Conservation (phyloP, 192 early-diverging fungal species). For the Coemansia sp. region DNA sequence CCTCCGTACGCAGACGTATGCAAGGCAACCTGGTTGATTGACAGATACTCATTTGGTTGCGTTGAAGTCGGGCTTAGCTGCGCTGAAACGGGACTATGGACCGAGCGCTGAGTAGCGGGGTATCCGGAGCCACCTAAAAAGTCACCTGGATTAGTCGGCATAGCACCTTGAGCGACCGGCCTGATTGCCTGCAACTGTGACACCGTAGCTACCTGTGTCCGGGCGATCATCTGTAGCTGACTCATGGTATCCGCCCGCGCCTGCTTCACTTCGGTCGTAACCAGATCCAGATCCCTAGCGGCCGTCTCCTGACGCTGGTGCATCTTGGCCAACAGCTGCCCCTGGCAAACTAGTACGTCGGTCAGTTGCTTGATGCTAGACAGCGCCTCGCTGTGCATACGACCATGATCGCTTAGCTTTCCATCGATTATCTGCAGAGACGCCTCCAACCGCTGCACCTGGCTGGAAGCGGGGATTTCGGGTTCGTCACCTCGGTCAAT, state of each 20-base stretch:
- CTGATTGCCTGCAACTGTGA: not conserved
- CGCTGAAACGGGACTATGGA: not conserved
- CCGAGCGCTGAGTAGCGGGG: not conserved
- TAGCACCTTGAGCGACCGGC: not conserved
- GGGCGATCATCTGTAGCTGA: slow-evolving; percentile 10
- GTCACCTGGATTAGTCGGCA: not conserved
- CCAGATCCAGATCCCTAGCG: not conserved
- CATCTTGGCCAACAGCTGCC: slow-evolving; percentile 13
- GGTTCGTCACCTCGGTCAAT: slow-evolving; percentile 3
- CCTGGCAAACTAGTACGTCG: slow-evolving; percentile 14
- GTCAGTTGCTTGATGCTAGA: slow-evolving; percentile 7
- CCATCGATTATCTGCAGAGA: slow-evolving; percentile 2
- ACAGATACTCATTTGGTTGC: not conserved
- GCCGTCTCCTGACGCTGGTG: slow-evolving; percentile 4
- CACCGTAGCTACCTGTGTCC: not conserved
- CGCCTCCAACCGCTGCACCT: not conserved
- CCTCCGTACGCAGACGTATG: not conserved
- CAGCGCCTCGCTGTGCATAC: slow-evolving; percentile 1
- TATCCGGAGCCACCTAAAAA: no score
- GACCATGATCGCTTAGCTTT: not conserved
- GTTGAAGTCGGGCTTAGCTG: not conserved
- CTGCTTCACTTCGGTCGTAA: slow-evolving; percentile 5
- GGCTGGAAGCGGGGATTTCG: not conserved
- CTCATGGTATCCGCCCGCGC: not conserved
- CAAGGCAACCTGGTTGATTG: not conserved